Base-by-base conservation (phyloP, 306 rosid genomes). In the Lathyrus sativus region DNA sequence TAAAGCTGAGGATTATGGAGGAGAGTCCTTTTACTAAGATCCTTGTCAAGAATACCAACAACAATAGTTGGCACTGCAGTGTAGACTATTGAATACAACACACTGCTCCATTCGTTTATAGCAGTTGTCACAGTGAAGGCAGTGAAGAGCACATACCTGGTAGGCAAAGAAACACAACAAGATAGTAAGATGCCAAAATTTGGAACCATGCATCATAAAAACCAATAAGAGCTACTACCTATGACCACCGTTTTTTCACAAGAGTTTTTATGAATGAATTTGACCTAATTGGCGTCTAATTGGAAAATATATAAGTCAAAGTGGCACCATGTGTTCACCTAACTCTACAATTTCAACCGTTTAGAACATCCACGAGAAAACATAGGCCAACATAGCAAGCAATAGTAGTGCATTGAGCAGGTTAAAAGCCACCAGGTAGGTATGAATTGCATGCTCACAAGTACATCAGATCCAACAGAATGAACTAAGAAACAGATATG, bases 1-100 rank as follows among this genome's bases (percentile, higher is more conserved):
- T 90, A 93, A 62, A 93, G 99, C 68, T 88, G 97, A 70, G 99
- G 99, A 75, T 70, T 28, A 42, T 49, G 67, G 55, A 86, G 72
- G 61, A 93, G 97, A 49, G 96, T 88, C 79, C 88, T 78, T 83
- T 83, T 85, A 51, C 96, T 86, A 51, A 93, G 85, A 81, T 93
- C 95, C 85, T 93, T 93, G 90, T 93, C 99, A 62, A 93, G 95
- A 78, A 93, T 68, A 60, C 90, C 99, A 58, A 93, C 99, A 62
- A 84, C 76, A 53, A 93, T 88, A 9, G 99, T 93, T 28, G 99
- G 99, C 48, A 85, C 6, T 3, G 95, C 71, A 61, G 92, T 84
- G 76, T 93, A 93, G 74, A 90, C 42, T 79, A 93, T 74, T 35
- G 99, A 93, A 72, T 85, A 93, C 50, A 93, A 81, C 66, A 78